Evolutionary conservation across 2,329 filamentous ascomycete genomes (phyloP).

Genomic region (Trichocomaceae sp.): DNA sequence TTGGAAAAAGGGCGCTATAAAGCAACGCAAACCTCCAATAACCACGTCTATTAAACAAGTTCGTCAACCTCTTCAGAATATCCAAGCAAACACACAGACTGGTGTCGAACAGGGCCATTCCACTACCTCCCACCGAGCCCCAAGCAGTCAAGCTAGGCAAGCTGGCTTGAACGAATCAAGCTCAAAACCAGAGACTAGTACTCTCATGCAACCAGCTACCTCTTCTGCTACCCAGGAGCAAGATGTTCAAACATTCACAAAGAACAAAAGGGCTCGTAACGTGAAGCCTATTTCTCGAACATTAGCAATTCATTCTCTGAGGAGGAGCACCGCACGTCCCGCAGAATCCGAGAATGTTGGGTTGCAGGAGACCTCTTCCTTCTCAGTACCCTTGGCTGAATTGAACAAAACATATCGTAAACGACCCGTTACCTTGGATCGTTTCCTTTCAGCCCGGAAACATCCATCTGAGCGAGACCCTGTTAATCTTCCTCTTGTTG

Average conservation of each 20-base stretch:
- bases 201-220: not conserved
- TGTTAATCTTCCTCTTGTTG: not conserved
- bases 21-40: slow-evolving; percentile 20
- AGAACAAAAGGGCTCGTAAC: slow-evolving; percentile 10
- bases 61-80: slow-evolving; percentile 20
- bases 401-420: slow-evolving; percentile 26
- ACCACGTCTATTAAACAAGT: slow-evolving; percentile 15
- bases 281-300: slow-evolving; percentile 32
- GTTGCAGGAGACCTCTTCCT: slow-evolving; percentile 17
- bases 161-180: not conserved
- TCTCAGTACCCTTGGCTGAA: slow-evolving; percentile 28
- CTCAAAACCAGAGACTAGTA: slow-evolving; percentile 5
- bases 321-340: slow-evolving; percentile 28
- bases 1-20: slow-evolving; percentile 46
- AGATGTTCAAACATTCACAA: not conserved
- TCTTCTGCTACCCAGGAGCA: not conserved
- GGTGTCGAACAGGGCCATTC: not conserved
- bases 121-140: not conserved
- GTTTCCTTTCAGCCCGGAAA: slow-evolving; percentile 26
- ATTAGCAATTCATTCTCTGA: slow-evolving; percentile 31
- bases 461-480: slow-evolving; percentile 1
- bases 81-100: slow-evolving; percentile 17
- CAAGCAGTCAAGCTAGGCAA: not conserved
- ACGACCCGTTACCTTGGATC: slow-evolving; percentile 28
- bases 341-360: slow-evolving; percentile 24